A percentile compares a stretch with the other conserved stretches of the same genome.
These are phyloP conservation scores for Scutellaria barbata DNA, from an alignment of 257 asterid genomes.

Conservation along the genomic window DNA sequence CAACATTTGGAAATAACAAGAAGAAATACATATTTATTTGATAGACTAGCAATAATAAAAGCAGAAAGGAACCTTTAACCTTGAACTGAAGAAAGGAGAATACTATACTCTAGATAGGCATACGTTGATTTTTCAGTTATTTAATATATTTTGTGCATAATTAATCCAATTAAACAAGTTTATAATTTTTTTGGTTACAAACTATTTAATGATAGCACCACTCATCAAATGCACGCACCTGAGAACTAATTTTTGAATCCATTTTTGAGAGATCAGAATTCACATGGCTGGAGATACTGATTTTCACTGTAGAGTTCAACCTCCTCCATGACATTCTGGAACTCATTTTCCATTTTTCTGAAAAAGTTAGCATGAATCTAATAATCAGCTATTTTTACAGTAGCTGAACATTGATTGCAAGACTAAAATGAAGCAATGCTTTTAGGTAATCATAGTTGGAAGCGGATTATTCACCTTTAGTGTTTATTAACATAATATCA, in stretches of 20 bases:
- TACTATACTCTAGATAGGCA: not conserved
- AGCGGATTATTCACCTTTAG: conserved; percentile 54
- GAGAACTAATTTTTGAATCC: conserved; percentile 42
- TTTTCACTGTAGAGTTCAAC: conserved; percentile 40
- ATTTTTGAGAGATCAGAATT: conserved; percentile 37
- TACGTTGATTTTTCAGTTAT: not conserved
- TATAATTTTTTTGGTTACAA: not conserved
- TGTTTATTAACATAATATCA: conserved; percentile 37
- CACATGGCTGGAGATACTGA: conserved; percentile 36
- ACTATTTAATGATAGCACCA: not conserved
- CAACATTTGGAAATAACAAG: conserved; percentile 13
- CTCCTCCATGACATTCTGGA: conserved; percentile 46
- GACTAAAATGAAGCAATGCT: not conserved
- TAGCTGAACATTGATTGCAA: not conserved
- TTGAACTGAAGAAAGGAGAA: not conserved
- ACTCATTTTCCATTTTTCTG: conserved; percentile 54
- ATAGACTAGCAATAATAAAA: not conserved
- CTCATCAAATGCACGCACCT: conserved; percentile 51
- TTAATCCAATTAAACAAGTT: not conserved
- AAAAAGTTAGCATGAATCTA: conserved; percentile 35
- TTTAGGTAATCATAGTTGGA: conserved; percentile 5
- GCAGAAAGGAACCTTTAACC: not conserved
- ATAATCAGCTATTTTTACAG: conserved; percentile 1
- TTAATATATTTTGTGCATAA: not conserved
- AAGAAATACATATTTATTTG: not conserved